These are phyloP conservation scores for Sphagnum contortum DNA, from an alignment of 225 moss, liverwort and hornwort species.

Conservation along the genomic window DNA sequence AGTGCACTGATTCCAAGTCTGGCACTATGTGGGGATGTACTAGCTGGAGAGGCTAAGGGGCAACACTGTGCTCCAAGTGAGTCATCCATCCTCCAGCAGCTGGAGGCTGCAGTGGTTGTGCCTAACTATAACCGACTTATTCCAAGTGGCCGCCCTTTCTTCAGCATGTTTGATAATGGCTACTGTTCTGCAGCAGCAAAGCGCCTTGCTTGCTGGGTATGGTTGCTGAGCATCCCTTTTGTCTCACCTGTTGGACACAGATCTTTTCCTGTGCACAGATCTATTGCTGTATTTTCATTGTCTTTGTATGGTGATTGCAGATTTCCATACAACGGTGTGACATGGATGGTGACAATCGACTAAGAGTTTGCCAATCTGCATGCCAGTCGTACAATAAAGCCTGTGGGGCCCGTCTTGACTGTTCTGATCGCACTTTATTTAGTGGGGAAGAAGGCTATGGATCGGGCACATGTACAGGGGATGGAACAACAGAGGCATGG, in stretches of 20 bases:
- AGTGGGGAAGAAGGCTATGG: slow-evolving; percentile 65
- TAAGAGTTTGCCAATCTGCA: slow-evolving; percentile 69
- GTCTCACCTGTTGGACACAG: no score
- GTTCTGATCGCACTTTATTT: slow-evolving; percentile 72
- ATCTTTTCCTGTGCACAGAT: no score
- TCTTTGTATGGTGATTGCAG: slow-evolving; percentile 12
- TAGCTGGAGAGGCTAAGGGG: slow-evolving; percentile 52
- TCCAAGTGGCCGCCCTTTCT: slow-evolving; percentile 47
- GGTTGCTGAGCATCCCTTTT: not conserved
- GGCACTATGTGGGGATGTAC: slow-evolving; percentile 59
- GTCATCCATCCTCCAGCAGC: slow-evolving; percentile 63
- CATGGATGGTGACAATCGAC: slow-evolving; percentile 63
- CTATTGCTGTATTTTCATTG: no score
- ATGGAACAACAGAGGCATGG: slow-evolving; percentile 18
- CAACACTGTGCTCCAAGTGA: slow-evolving; percentile 84
- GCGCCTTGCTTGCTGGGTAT: slow-evolving; percentile 84
- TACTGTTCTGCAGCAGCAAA: slow-evolving; percentile 73
- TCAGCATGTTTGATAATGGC: slow-evolving; percentile 65
- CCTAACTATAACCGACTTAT: slow-evolving; percentile 76
- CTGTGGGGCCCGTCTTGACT: slow-evolving; percentile 63
- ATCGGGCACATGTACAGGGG: slow-evolving; percentile 42
- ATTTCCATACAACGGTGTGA: slow-evolving; percentile 81
- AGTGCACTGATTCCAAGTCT: slow-evolving; percentile 58
- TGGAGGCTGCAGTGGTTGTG: slow-evolving; percentile 74
- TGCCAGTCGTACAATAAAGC: slow-evolving; percentile 78